phyloP scores from a whole-genome alignment of 169 alveolate species.

The Plasmodium berghei region DNA sequence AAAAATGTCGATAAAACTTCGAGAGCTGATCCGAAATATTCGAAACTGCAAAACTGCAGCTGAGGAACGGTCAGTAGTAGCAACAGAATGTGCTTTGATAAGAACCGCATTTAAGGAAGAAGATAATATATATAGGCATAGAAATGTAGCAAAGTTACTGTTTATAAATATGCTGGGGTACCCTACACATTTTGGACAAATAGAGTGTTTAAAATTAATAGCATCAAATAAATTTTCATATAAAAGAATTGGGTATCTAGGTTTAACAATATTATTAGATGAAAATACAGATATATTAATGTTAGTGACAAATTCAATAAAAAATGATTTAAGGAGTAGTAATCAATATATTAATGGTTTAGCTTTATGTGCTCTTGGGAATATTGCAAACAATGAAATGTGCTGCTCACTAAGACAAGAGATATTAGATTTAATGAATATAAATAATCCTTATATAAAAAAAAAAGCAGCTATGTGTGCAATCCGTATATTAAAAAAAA shows the following conservation, averaged over 20 bases:
- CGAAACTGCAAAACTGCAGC: conserved; percentile 99
- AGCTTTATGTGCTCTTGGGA: conserved; percentile 98
- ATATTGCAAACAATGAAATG: conserved; percentile 98
- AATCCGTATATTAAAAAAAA: conserved; percentile 81
- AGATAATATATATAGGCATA: conserved; percentile 90
- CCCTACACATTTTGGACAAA: conserved; percentile 97
- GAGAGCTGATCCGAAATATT: conserved; percentile 97
- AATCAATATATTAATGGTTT: conserved; percentile 95
- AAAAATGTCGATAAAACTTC: conserved; percentile 91
- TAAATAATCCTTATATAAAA: conserved; percentile 95
- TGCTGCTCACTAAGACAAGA: conserved; percentile 93
- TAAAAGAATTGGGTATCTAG: conserved; percentile 98
- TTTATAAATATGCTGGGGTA: conserved; percentile 97
- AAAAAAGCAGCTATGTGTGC: conserved; percentile 97
- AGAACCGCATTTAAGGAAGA: conserved; percentile 96
- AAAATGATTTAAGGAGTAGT: conserved; percentile 95
- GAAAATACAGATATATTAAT: conserved; percentile 98
- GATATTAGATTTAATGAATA: conserved; percentile 93
- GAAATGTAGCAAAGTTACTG: conserved; percentile 98
- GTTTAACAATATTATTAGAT: conserved; percentile 96
- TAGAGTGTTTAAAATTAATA: conserved; percentile 97
- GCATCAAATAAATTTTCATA: conserved; percentile 96
- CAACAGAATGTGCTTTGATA: conserved; percentile 98
- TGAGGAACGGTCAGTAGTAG: conserved; percentile 98
- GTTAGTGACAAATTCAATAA: conserved; percentile 98